Base-by-base conservation (phyloP, 768 basidiomycete species). In the Crassisporium funariophilum region DNA sequence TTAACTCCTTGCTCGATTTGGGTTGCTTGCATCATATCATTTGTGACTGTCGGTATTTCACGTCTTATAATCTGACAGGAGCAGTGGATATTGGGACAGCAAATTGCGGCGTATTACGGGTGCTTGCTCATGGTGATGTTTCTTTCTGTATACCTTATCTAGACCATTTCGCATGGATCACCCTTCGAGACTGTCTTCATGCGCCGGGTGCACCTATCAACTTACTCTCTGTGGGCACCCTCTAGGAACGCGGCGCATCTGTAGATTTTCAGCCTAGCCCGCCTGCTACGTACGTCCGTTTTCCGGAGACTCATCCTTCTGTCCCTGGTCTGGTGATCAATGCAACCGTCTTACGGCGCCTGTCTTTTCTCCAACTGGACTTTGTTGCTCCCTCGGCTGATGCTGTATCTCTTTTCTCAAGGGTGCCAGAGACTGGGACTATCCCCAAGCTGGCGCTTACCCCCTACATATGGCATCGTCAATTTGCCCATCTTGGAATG, bases 11-110 rank as follows among this genome's bases (percentile, higher is more conserved):
- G 11, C 47, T 53, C 4, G 52, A 53, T 24, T 53, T 47, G 5
- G 52, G 42, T 2, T 49, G 52, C 39, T 49, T 42, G 11, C 35
- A 49, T 16, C 47, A 53, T 29, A 48, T 53, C 24, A 35, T 53
- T 20, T 35, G 42, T 20, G 47, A 53, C 21, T 17, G 38, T 1
- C 11, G 16, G 1, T 4, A 29, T 5, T 53, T 53, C 33, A n/a
- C 10, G 17, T 22, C 25, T 5, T 45, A 44, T 25, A 2, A 10
- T 42, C 20, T 8, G n/a, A n/a, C n/a, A 21, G 11, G 29, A n/a
- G n/a, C 42, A 12, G 4, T 27, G 0, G 13, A 35, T 12, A 33
- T 53, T 35, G 41, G 41, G 1, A 54, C 52, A 1, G 52, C 48
- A 1, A 54, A 54, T 37, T 54, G 47, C 35, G 52, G 52, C 0